phyloP scores from a whole-genome alignment of 768 basidiomycete species.

The Gelatoporia subvermispora region DNA sequence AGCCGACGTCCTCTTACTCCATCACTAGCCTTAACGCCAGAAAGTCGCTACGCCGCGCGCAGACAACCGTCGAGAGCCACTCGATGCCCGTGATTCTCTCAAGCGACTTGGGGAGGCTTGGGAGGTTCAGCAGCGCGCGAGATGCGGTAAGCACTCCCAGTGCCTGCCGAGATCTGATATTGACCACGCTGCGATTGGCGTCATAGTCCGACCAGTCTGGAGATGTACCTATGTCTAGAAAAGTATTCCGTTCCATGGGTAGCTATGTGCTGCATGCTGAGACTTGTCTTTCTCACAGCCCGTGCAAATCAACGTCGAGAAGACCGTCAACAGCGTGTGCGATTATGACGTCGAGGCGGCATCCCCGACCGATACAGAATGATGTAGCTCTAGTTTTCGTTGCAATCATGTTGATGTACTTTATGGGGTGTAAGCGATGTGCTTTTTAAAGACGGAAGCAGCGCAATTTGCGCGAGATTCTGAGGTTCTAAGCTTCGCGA shows the following conservation, averaged over 20 bases:
- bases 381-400: no score
- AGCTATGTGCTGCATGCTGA: no score
- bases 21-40: conserved; percentile 10
- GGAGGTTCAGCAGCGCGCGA: background rate
- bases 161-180: background rate
- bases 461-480: no score
- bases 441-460: no score
- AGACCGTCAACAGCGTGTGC: no score
- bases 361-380: no score
- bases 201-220: background rate
- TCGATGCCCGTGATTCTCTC: background rate
- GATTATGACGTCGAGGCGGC: no score
- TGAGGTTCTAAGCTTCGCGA: no score
- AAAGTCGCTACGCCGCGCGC: conserved; percentile 1
- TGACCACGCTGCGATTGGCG: background rate
- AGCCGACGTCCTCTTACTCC: background rate
- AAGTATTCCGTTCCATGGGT: background rate
- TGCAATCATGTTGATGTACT: no score
- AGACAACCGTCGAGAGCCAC: background rate
- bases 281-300: no score
- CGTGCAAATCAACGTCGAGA: no score
- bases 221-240: background rate
- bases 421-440: no score
- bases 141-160: background rate
- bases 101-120: background rate